Evolutionary conservation across 495 filamentous ascomycete genomes (phyloP).

Genomic region (Cudoniella acicularis): DNA sequence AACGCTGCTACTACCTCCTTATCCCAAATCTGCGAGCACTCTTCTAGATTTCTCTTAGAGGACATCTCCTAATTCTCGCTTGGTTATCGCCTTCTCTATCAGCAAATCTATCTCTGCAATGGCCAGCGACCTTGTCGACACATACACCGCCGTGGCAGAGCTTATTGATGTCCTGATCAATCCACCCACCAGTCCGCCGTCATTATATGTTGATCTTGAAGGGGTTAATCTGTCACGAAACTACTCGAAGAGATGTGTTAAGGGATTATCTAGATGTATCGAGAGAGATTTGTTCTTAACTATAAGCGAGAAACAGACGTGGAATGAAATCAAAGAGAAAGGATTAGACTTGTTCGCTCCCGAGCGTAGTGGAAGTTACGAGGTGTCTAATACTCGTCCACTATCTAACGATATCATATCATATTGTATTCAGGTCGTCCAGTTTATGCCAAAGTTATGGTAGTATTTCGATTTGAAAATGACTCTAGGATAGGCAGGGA

Average conservation of each 20-base stretch:
- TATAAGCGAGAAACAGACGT: slow-evolving; percentile 18
- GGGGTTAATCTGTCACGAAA: too few relatives aligned
- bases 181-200: too few relatives aligned
- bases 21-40: too few relatives aligned
- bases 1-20: too few relatives aligned
- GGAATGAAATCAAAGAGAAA: slow-evolving; percentile 40
- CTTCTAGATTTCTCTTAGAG: too few relatives aligned
- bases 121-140: too few relatives aligned
- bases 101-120: too few relatives aligned
- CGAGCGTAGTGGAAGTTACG: slow-evolving; percentile 39
- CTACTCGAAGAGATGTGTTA: slow-evolving; percentile 25
- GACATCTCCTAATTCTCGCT: too few relatives aligned
- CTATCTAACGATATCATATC: slow-evolving; percentile 35
- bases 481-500: slow-evolving; percentile 19
- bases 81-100: too few relatives aligned
- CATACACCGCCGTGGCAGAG: too few relatives aligned
- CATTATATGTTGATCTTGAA: too few relatives aligned
- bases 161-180: too few relatives aligned
- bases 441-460: slow-evolving; percentile 36
- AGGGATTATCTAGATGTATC: slow-evolving; percentile 41
- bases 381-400: slow-evolving; percentile 48
- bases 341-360: slow-evolving; percentile 36
- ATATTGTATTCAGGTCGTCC: slow-evolving; percentile 49
- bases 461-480: slow-evolving; percentile 28
- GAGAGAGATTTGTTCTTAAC: slow-evolving; percentile 30